Conservation (phyloP, 2,329 filamentous ascomycete genomes). For the Grosmannia serpens region DNA sequence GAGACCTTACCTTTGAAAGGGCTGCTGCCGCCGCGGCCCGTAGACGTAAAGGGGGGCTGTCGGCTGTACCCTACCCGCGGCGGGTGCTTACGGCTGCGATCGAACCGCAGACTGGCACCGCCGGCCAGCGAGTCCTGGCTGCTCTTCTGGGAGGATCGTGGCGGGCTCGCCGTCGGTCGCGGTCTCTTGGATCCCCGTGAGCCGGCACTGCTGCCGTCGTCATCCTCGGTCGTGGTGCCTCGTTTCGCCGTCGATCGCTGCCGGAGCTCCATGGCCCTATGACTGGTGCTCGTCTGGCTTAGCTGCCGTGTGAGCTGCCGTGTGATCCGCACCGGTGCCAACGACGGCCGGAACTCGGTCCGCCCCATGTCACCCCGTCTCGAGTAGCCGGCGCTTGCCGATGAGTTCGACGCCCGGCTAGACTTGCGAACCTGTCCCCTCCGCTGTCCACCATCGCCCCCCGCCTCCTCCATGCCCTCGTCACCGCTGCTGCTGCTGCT, state of each 20-base stretch:
- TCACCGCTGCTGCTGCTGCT: too few relatives aligned
- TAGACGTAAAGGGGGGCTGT: not conserved
- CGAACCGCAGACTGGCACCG: not conserved
- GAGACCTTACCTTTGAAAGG: not conserved
- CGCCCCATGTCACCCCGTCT: slow-evolving; percentile 6
- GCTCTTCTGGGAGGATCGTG: not conserved
- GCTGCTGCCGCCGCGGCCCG: not conserved
- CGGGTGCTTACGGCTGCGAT: not conserved
- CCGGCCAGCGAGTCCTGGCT: not conserved
- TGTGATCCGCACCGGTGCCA: not conserved
- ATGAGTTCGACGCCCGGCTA: slow-evolving; percentile 2
- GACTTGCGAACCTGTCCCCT: not conserved
- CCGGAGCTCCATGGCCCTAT: not conserved
- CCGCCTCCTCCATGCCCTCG: not conserved
- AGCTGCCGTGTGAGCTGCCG: not conserved
- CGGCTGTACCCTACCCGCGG: not conserved
- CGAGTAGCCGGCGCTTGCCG: not conserved
- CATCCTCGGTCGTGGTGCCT: not conserved
- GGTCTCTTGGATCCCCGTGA: slow-evolving; percentile 2
- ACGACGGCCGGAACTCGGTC: slow-evolving; percentile 2
- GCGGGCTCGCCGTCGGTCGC: not conserved
- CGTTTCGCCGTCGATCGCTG: not conserved
- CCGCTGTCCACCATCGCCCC: not conserved
- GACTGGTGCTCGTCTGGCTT: not conserved
- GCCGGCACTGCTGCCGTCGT: not conserved